Evolutionary conservation across 2,329 filamentous ascomycete species (phyloP), one percentile per base, ranked within the genome.

Genomic region (Penicillium thymicola): DNA sequence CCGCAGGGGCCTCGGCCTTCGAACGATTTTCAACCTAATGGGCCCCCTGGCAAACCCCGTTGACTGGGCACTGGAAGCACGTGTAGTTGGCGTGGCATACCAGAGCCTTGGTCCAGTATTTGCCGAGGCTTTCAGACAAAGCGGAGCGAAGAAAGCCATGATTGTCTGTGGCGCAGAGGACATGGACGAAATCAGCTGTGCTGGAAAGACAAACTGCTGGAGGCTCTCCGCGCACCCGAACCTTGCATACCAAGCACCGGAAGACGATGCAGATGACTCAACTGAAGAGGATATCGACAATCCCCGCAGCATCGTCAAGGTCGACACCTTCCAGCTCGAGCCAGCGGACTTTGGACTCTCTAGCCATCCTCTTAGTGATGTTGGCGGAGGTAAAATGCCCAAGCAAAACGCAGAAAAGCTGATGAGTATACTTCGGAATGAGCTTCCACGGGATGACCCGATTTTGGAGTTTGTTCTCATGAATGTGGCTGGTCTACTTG

Each of bases 11-110:
- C 84, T 99, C 23, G 93, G 93, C 57, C 93, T 94, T 82, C 86
- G 94, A 67, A 99, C 94, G 2, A 93, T 99, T 65, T 99, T 99
- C 85, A 99, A 99, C 76, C 85, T 99, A 16, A 83, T 99, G 48
- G 94, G 94, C 0, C 94, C 94, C 0, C 81, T 99, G 28, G 89
- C 92, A 44, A 97, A 97, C 74, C 94, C 94, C 0, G 84, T 96
- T 18, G 90, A 97, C 68, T 85, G 87, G 65, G 79, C 84, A 36
- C 85, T 99, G 57, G 94, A 99, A 77, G 92, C 92, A 13, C 86
- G 94, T 30, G 85, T 99, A 57, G 85, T 99, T n/a, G 94, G 94
- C 59, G 93, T 99, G 28, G 93, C 92, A 16, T 86, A 94, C 60
- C 85, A 88, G 69, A 89, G 92, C 65, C 85, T 99, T 21, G 94